A percentile compares a stretch with the other conserved stretches of the same genome.
phyloP scores from a whole-genome alignment of 495 filamentous ascomycete species.

The Penicillium cataractarum region DNA sequence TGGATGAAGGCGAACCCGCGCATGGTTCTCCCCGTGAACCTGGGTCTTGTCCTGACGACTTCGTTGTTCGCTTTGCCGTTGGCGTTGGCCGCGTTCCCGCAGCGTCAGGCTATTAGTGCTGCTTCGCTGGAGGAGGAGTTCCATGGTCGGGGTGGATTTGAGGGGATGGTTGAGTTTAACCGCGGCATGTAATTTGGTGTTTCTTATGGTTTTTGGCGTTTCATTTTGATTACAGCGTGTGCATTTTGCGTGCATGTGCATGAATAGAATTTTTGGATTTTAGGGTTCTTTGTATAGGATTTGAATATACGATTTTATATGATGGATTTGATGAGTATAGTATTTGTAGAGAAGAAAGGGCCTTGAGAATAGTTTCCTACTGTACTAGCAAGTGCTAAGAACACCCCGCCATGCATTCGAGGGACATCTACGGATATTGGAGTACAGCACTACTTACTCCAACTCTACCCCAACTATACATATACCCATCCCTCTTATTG shows the following conservation, averaged over 20 bases:
- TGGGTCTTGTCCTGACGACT: constrained; percentile 79
- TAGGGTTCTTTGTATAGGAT: background rate
- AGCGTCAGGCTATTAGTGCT: constrained; percentile 78
- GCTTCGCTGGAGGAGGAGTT: constrained; percentile 81
- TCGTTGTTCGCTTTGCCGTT: constrained; percentile 78
- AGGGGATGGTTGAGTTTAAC: constrained; percentile 85
- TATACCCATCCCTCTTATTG: background rate
- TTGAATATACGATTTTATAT: background rate
- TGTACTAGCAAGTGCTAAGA: no score
- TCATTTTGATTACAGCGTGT: background rate
- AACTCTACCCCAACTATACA: background rate
- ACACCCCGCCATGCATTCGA: background rate
- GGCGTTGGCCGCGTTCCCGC: constrained; percentile 86
- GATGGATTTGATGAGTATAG: background rate
- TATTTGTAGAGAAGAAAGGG: no score
- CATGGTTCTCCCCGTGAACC: constrained; percentile 75
- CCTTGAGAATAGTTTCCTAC: no score
- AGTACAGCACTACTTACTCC: background rate
- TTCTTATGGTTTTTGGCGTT: constrained; percentile 13
- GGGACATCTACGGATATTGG: background rate
- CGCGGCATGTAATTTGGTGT: constrained; percentile 68
- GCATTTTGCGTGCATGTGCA: constrained; percentile 9
- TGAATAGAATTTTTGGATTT: constrained; percentile 5
- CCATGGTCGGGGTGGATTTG: constrained; percentile 70
- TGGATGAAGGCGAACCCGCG: constrained; percentile 76